These are phyloP conservation scores for Melampsora medusae DNA, from an alignment of 1,284 basidiomycete genomes.

Conservation along the genomic window DNA sequence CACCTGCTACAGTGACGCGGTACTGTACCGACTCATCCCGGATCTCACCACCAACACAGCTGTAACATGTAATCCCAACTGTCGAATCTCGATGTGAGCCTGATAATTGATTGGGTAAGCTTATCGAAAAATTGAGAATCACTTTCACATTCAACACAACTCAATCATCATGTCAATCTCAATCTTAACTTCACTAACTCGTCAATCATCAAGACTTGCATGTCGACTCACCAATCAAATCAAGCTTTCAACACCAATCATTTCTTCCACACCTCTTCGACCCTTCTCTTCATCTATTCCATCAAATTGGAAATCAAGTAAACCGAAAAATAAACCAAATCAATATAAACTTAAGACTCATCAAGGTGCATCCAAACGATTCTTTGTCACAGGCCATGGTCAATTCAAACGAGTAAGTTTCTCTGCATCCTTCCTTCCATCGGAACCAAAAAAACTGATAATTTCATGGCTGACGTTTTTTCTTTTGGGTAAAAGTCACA, in stretches of 20 bases:
- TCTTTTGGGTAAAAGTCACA: conserved; percentile 5
- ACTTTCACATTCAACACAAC: no score
- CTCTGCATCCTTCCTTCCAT: not conserved
- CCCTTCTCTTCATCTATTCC: not conserved
- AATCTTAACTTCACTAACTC: no score
- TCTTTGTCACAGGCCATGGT: conserved; percentile 36
- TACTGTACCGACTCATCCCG: no score
- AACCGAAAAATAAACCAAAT: conserved; percentile 19
- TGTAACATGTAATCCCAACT: no score
- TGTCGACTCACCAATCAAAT: not conserved
- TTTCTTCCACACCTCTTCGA: not conserved
- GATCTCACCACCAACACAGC: no score
- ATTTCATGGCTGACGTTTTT: not conserved
- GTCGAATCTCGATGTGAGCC: no score
- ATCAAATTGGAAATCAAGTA: conserved; percentile 32
- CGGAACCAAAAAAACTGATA: not conserved
- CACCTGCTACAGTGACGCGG: no score
- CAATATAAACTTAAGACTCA: conserved; percentile 28
- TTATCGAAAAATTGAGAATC: no score
- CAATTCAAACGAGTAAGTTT: conserved; percentile 41
- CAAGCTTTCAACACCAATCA: not conserved
- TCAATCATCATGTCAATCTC: no score
- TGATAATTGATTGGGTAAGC: no score
- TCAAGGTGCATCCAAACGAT: conserved; percentile 35
- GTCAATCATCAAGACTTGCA: no score